A percentile compares a stretch with the other conserved stretches of the same genome.
Conservation (phyloP, 768 basidiomycete genomes). For the Candolleomyces aberdarensis region DNA sequence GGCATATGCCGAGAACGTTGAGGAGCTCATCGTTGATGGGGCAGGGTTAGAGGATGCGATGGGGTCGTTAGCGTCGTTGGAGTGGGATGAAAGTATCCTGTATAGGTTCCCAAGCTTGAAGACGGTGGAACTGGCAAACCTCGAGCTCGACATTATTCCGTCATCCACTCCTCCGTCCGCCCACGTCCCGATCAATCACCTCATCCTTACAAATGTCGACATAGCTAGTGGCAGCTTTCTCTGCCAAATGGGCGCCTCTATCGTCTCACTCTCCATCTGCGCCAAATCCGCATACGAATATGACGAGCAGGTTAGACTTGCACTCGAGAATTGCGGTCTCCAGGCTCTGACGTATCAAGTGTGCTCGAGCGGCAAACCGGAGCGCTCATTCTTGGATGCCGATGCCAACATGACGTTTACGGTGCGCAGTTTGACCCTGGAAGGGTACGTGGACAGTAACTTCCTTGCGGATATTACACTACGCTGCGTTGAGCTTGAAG, state of each 20-base stretch:
- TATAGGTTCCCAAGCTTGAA: slow-evolving; percentile 42
- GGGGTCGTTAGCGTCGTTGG: slow-evolving; percentile 37
- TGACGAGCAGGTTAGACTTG: slow-evolving; percentile 37
- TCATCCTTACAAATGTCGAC: slow-evolving; percentile 43
- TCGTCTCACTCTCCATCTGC: slow-evolving; percentile 36
- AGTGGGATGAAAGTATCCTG: slow-evolving; percentile 52
- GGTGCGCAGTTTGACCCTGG: slow-evolving; percentile 39
- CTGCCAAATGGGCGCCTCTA: slow-evolving; percentile 33
- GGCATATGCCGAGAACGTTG: slow-evolving; percentile 36
- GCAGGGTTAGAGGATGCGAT: slow-evolving; percentile 19
- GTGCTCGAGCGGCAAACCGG: slow-evolving; percentile 13
- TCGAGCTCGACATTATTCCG: slow-evolving; percentile 41
- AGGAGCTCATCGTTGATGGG: slow-evolving; percentile 47
- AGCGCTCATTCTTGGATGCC: slow-evolving; percentile 29
- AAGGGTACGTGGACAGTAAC: slow-evolving; percentile 37
- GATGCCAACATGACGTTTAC: slow-evolving; percentile 19
- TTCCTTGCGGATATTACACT: slow-evolving; percentile 30
- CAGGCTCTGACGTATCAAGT: slow-evolving; percentile 43
- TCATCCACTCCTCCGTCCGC: slow-evolving; percentile 26
- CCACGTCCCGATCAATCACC: slow-evolving; percentile 31
- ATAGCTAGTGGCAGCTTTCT: slow-evolving; percentile 37
- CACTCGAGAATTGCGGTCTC: slow-evolving; percentile 40
- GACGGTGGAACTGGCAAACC: slow-evolving; percentile 38
- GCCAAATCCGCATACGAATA: slow-evolving; percentile 29
- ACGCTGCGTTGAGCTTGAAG: slow-evolving; percentile 35